These are phyloP conservation scores for Hypoxylon sp. DNA, from an alignment of 2,329 filamentous ascomycete genomes.

Conservation along the genomic window DNA sequence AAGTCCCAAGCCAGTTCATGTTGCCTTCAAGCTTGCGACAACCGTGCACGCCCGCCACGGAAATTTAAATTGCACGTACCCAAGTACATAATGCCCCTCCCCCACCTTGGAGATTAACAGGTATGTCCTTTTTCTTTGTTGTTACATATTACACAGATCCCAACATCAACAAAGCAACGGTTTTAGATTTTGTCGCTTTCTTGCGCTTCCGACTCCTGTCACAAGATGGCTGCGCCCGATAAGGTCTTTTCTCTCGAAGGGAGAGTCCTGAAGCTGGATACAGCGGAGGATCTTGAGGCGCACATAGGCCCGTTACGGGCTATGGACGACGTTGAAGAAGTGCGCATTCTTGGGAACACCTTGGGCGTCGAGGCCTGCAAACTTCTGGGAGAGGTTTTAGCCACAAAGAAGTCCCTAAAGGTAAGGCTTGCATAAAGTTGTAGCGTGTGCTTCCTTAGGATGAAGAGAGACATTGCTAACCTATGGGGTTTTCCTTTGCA, in stretches of 20 bases:
- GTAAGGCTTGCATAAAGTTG: slow-evolving; percentile 59
- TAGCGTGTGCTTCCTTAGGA: not conserved
- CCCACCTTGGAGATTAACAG: slow-evolving; percentile 23
- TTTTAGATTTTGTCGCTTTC: slow-evolving; percentile 17
- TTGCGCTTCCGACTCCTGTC: slow-evolving; percentile 3
- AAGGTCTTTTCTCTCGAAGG: slow-evolving; percentile 92
- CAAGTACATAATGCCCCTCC: slow-evolving; percentile 33
- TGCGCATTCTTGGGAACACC: slow-evolving; percentile 91
- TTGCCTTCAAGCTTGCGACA: not conserved
- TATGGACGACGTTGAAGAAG: slow-evolving; percentile 83
- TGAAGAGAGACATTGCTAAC: slow-evolving; percentile 17
- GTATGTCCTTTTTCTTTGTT: slow-evolving; percentile 8
- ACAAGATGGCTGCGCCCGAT: slow-evolving; percentile 63
- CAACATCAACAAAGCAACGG: slow-evolving; percentile 15
- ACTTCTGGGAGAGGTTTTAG: slow-evolving; percentile 84
- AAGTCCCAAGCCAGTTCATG: not conserved
- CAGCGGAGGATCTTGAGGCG: slow-evolving; percentile 85
- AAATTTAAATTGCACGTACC: slow-evolving; percentile 1
- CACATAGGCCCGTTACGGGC: slow-evolving; percentile 83
- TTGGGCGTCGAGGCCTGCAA: slow-evolving; percentile 90
- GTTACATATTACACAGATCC: not conserved
- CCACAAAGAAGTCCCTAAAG: slow-evolving; percentile 85
- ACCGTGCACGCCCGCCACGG: too few species aligned
- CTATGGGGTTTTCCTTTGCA: not conserved
- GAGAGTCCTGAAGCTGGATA: slow-evolving; percentile 92